Evolutionary conservation across 306 rosid genomes (phyloP).

Genomic region (Oemleria cerasiformis): DNA sequence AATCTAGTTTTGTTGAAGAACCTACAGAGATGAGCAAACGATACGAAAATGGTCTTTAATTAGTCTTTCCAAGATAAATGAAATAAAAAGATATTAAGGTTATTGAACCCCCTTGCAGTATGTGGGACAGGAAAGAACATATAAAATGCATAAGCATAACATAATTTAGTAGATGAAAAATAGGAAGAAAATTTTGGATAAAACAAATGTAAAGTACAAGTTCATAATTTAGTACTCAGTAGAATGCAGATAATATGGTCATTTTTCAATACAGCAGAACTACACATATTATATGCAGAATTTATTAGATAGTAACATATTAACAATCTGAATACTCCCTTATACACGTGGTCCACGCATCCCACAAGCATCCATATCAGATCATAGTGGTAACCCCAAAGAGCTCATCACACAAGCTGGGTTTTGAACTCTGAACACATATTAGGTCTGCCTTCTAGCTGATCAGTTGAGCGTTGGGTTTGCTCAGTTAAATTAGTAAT

Average conservation of each 20-base stretch:
- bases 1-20: constrained; percentile 7
- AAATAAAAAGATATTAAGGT: background rate
- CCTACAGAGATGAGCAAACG: constrained; percentile 5
- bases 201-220: background rate
- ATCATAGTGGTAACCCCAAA: background rate
- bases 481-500: background rate
- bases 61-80: background rate
- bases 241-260: background rate
- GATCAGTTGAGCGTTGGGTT: background rate
- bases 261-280: background rate
- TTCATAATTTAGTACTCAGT: background rate
- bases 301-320: background rate
- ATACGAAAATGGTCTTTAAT: background rate
- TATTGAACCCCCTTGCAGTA: background rate
- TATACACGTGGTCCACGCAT: background rate
- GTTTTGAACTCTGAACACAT: background rate
- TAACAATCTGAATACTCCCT: background rate
- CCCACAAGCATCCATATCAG: background rate
- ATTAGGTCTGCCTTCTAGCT: background rate
- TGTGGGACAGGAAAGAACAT: too few species aligned
- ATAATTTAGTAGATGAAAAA: background rate
- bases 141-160: too few species aligned
- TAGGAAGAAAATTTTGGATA: background rate
- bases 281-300: background rate
- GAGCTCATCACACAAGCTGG: background rate